Evolutionary conservation across 1,284 basidiomycete species (phyloP), one percentile per base, ranked within the genome.

Genomic region (Tylopilus sp.): DNA sequence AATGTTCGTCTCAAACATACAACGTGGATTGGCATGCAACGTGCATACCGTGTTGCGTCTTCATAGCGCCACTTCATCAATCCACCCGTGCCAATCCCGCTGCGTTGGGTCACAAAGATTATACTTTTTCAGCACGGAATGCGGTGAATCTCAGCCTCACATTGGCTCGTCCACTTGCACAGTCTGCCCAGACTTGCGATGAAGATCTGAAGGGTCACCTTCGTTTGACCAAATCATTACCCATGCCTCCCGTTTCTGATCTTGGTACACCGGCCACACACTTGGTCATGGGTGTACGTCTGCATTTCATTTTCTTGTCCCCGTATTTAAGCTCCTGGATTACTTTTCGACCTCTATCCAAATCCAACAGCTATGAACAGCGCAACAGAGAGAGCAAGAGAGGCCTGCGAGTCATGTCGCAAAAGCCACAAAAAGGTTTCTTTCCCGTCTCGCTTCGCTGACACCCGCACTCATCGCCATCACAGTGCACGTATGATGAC

Each of bases 361-460:
- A 49, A 60, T 61, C 24, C 54, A 57, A 39, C 58, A 61, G 58
- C 44, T 53, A 77, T 79, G 75, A 73, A 54, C 64, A 49, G n/a
- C 29, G 58, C 53, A 12, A 2, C 60, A 36, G 66, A 73, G 53
- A 77, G 78, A 69, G 75, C 77, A 16, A 76, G 65, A 60, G 69
- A 74, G 55, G 77, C 77, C 22, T 78, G 77, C 66, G 67, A 67
- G 1, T 52, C 71, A 55, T 78, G 77, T 57, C 77, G 73, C 55
- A 71, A 41, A 54, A 75, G 72, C 29, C 77, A 79, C 65, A 79
- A 80, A 57, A 79, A 69, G 70, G 77, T 79, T 33, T 19, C 19
- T 58, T 49, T 15, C 19, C 38, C 33, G 12, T 16, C 39, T 13
- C 18, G 6, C 52, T 24, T 64, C 26, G 13, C 8, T 13, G 5